Percentiles rank a stretch among this genome's conserved stretches.
Evolutionary conservation across 2,329 filamentous ascomycete genomes (phyloP).

Genomic region (Microthyrium microscopicum): DNA sequence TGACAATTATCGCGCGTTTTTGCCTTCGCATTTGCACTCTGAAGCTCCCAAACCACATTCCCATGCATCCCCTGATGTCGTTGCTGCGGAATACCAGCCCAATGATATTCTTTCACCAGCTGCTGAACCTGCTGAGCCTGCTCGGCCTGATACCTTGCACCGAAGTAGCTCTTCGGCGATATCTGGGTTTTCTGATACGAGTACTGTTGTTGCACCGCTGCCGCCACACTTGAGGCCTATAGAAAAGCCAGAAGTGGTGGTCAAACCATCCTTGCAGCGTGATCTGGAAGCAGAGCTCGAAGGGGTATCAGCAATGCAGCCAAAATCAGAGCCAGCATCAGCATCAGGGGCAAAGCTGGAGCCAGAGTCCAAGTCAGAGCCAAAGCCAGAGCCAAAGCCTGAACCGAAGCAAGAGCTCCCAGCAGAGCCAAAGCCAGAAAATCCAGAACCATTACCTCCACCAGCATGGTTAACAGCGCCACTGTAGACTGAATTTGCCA

Average conservation of each 20-base stretch:
- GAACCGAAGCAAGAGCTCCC: neutral
- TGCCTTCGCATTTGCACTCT: conserved; percentile 11
- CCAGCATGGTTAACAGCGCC: neutral
- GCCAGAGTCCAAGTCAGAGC: too few species aligned
- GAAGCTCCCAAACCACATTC: too few species aligned
- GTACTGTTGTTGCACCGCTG: conserved; percentile 1
- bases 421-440: neutral
- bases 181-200: conserved; percentile 5
- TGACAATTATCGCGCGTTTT: conserved; percentile 17
- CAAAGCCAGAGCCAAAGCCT: neutral
- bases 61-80: too few species aligned
- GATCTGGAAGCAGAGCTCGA: conserved; percentile 3
- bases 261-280: too few species aligned
- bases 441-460: neutral
- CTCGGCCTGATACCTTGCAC: neutral
- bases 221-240: too few species aligned
- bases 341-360: neutral
- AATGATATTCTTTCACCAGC: neutral
- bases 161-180: conserved; percentile 4
- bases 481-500: neutral
- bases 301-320: too few species aligned
- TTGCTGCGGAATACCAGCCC: too few species aligned
- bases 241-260: too few species aligned
- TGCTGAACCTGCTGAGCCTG: neutral
- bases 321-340: too few species aligned